Evolutionary conservation across 2,329 filamentous ascomycete species (phyloP), one percentile per base, ranked within the genome.

Genomic region (Rachicladosporium sp.): DNA sequence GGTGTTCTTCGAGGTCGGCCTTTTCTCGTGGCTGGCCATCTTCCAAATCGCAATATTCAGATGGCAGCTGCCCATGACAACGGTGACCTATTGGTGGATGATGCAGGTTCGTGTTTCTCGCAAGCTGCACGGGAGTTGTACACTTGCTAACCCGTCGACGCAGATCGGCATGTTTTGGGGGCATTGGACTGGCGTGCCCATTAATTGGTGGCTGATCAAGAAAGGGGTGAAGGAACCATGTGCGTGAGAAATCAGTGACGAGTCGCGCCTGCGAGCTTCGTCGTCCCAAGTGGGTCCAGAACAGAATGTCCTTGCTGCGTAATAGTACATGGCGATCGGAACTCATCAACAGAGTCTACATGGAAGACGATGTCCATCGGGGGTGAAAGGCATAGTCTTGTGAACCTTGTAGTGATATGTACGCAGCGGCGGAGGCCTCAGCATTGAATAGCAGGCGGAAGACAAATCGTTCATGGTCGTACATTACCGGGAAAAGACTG

Each of bases 401-500:
- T n/a, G n/a, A n/a, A n/a, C n/a, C n/a, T n/a, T n/a, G n/a, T n/a
- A n/a, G n/a, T n/a, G n/a, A n/a, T n/a, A n/a, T n/a, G n/a, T n/a
- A n/a, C n/a, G n/a, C n/a, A n/a, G n/a, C n/a, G n/a, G n/a, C n/a
- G n/a, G n/a, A n/a, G n/a, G n/a, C n/a, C n/a, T n/a, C n/a, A n/a
- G n/a, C n/a, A n/a, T n/a, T n/a, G n/a, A n/a, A n/a, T n/a, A n/a
- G n/a, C n/a, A n/a, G n/a, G n/a, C n/a, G n/a, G n/a, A n/a, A n/a
- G n/a, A n/a, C 4, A 74, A 74, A 40, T 66, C 69, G 0, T 63
- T 65, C 35, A 43, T 66, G 0, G 48, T 53, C 1, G 69, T 70
- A 0, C 74, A 78, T 46, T 76, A 71, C 42, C 54, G 55, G 1
- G 50, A 37, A 1, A 58, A 60, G 29, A 32, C 35, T n/a, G n/a